Evolutionary conservation across 345 rosid species (phyloP).

Genomic region (Odontarrhena argentea): DNA sequence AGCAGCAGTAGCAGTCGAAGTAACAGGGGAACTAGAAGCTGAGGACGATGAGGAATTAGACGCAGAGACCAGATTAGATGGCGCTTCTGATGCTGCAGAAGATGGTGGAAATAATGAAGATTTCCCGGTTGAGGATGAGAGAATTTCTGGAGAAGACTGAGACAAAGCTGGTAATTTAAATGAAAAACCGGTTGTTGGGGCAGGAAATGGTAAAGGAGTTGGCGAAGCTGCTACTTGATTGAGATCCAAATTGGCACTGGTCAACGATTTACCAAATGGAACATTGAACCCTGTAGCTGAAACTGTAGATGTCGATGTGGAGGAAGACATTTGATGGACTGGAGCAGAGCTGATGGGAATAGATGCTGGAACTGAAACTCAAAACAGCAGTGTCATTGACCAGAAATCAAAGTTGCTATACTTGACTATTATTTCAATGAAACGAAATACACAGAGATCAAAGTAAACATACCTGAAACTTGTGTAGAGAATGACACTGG

Average conservation of each 20-base stretch:
- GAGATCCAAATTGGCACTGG: constrained; percentile 45
- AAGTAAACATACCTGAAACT: constrained; percentile 35
- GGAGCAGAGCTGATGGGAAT: constrained; percentile 36
- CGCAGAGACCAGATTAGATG: constrained; percentile 40
- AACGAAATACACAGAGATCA: constrained; percentile 20
- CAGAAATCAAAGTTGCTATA: constrained; percentile 31
- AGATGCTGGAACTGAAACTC: constrained; percentile 49
- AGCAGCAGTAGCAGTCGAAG: constrained; percentile 43
- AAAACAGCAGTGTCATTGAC: constrained; percentile 34
- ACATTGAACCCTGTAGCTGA: constrained; percentile 43
- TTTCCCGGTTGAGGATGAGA: constrained; percentile 40
- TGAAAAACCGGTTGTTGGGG: constrained; percentile 30
- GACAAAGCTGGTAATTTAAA: constrained; percentile 44
- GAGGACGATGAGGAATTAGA: constrained; percentile 43
- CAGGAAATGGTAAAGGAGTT: constrained; percentile 38
- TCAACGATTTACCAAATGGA: constrained; percentile 43
- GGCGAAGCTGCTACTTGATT: constrained; percentile 40
- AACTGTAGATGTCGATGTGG: constrained; percentile 42
- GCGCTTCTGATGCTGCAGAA: constrained; percentile 41
- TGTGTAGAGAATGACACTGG: constrained; percentile 26
- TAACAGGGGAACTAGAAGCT: constrained; percentile 33
- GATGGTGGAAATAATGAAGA: constrained; percentile 42
- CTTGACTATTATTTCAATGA: constrained; percentile 24
- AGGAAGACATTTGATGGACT: constrained; percentile 30
- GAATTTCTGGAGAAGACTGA: constrained; percentile 44